Base-by-base conservation (phyloP, 805 yeast genomes). In the Lachancea quebecensis region DNA sequence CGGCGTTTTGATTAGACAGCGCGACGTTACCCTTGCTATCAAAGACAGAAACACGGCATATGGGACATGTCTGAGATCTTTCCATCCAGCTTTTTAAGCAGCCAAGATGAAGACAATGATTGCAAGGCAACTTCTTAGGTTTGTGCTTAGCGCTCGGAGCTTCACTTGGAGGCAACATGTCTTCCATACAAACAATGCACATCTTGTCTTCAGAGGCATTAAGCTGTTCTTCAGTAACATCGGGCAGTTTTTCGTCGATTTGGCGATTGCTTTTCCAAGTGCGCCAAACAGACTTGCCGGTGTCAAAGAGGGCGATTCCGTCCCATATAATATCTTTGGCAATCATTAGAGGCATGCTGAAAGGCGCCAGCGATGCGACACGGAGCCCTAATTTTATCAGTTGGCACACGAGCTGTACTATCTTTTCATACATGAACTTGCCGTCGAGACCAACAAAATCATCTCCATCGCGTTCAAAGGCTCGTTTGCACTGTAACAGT, bases 21-120 rank as follows among this genome's bases (percentile, higher is more conserved):
- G 50, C 38, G 43, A 59, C 55, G 30, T 56, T 58, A 7, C 66
- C 64, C 15, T 51, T 53, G 30, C 56, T 60, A 41, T 59, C 69
- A 50, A 79, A 73, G 1, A 88, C 95, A 10, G 79, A 77, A 28
- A 82, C 71, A 49, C 96, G 72, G 62, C 99, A 93, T 44, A 90
- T 79, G 1, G 99, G 99, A 68, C 99, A 93, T n/a, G 79, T 77
- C 54, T 83, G 91, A 0, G 96, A 87, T 52, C 95, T 75, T 58
- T 86, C 95, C 54, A 93, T 71, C 99, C 99, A 93, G 53, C 85
- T 82, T 57, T 87, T 85, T 50, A 93, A 72, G 63, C 99, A 93
- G 4, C 93, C 90, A 66, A 84, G 68, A 62, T 93, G 99, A 46
- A 91, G 72, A 39, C 87, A 82, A 64, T 93, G 99, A 21, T 87